Percentiles rank a stretch among this genome's conserved stretches.
These are phyloP conservation scores for Peronosclerospora sorghi DNA, from an alignment of 352 stramenopile genomes.

Conservation along the genomic window DNA sequence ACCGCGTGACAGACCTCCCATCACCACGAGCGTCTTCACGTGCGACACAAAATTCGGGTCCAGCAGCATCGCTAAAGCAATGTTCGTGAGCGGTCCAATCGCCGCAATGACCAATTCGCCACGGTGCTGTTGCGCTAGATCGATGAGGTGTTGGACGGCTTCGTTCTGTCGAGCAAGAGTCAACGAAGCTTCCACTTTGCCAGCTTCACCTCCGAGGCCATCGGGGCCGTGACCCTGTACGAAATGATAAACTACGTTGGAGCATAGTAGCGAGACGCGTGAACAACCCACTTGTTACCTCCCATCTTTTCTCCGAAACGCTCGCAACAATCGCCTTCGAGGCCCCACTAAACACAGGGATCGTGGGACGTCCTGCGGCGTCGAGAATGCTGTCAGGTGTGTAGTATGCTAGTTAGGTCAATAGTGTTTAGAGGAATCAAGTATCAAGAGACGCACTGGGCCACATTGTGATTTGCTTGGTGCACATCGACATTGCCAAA, in stretches of 20 bases:
- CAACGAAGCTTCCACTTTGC: slow-evolving; percentile 22
- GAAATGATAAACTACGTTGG: not conserved
- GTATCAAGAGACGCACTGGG: slow-evolving; percentile 60
- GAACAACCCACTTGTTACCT: slow-evolving; percentile 9
- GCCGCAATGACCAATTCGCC: slow-evolving; percentile 68
- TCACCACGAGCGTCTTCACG: slow-evolving; percentile 57
- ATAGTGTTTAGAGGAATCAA: no score
- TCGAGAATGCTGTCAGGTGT: slow-evolving; percentile 41
- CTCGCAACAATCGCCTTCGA: slow-evolving; percentile 51
- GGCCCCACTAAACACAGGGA: slow-evolving; percentile 55
- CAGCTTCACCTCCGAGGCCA: slow-evolving; percentile 47
- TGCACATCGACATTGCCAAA: slow-evolving; percentile 77
- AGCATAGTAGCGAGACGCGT: not conserved
- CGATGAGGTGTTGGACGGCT: slow-evolving; percentile 53
- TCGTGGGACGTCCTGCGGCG: slow-evolving; percentile 30
- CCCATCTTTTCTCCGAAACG: slow-evolving; percentile 54
- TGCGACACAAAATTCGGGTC: slow-evolving; percentile 54
- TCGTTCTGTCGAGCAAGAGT: slow-evolving; percentile 36
- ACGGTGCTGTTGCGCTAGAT: slow-evolving; percentile 39
- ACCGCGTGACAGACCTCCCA: slow-evolving; percentile 62
- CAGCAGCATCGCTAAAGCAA: slow-evolving; percentile 61
- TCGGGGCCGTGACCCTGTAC: slow-evolving; percentile 59
- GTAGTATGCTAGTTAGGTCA: no score
- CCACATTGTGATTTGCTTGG: slow-evolving; percentile 75
- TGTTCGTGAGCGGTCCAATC: slow-evolving; percentile 67